Evolutionary conservation across 805 yeast species (phyloP), one percentile per base, ranked within the genome.

Genomic region (Starmerella stellata): DNA sequence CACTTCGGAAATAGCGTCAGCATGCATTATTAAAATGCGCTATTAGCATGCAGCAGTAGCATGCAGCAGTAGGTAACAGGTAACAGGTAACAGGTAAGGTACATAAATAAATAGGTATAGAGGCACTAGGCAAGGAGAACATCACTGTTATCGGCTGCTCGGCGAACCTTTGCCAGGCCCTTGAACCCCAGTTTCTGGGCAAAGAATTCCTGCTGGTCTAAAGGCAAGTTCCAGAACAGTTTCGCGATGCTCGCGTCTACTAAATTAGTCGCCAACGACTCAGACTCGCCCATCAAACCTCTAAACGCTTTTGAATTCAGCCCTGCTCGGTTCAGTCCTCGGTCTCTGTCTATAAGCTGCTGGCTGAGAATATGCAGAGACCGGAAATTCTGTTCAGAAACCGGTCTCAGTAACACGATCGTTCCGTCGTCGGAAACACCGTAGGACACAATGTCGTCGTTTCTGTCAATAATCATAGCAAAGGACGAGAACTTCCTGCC

Each of bases 371-470:
- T 75, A 52, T 78, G 80, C 52, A 90, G 64, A 41, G 92, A 65
- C 56, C 95, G 68, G 58, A 82, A 90, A 11, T 72, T 65, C 2
- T 71, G 59, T 53, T 90, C 96, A 30, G 68, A 61, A 11, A 83
- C 61, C 1, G 96, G 95, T 17, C 70, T 62, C 5, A 90, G 70
- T 37, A 71, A 68, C 50, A 72, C 74, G 28, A 90, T 56, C 0
- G 85, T 74, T 0, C 98, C 98, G 50, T 85, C 94, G 2, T 65
- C 61, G 14, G 77, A 74, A 1, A 75, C 73, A 2, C 87, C 94
- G 37, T 87, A 56, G 5, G 72, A 64, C 49, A 67, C 70, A 21
- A 69, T 59, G 17, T 58, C 60, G 1, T 44, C 47, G 4, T 47
- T 18, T 36, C 37, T 37, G 17, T 27, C 41, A 46, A 58, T 57